Percentiles rank a stretch among this genome's conserved stretches.
phyloP scores from a whole-genome alignment of 768 basidiomycete genomes.

The Boletellus emodensis region DNA sequence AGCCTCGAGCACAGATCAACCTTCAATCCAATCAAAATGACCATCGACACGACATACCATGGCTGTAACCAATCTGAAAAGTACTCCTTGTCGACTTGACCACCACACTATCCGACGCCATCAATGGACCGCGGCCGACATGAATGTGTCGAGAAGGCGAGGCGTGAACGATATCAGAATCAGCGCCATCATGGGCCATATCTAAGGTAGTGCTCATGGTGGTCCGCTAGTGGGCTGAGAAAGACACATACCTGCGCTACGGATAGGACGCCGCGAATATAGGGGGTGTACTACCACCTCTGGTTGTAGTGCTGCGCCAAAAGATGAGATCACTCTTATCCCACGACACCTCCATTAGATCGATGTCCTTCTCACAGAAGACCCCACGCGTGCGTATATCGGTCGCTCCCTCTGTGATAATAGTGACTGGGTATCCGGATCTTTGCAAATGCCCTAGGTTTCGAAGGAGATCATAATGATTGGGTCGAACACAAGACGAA shows the following conservation, averaged over 20 bases:
- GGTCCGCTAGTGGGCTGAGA: neutral
- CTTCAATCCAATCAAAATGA: neutral
- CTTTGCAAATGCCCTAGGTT: conserved; percentile 79
- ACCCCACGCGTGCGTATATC: conserved; percentile 93
- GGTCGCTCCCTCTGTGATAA: conserved; percentile 77
- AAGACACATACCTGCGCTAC: conserved; percentile 61
- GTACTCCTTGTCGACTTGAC: conserved; percentile 87
- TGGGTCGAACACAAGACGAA: neutral
- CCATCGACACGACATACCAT: conserved; percentile 46
- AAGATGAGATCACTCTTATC: conserved; percentile 79
- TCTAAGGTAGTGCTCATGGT: conserved; percentile 18
- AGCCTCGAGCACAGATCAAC: conserved; percentile 41
- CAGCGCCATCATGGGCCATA: conserved; percentile 56
- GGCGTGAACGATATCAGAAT: conserved; percentile 60
- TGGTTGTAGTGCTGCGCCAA: conserved; percentile 96
- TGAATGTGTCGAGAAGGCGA: conserved; percentile 58
- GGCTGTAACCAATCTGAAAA: conserved; percentile 91
- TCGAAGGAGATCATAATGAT: conserved; percentile 53
- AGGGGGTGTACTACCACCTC: conserved; percentile 83
- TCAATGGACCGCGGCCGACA: conserved; percentile 62
- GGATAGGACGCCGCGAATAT: conserved; percentile 84
- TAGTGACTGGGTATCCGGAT: conserved; percentile 96
- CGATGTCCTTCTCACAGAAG: conserved; percentile 69
- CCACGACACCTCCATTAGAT: conserved; percentile 88
- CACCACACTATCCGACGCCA: conserved; percentile 85